Evolutionary conservation across 176 grass and related monocot genomes (phyloP).

Genomic region (Hsuehochloa calcarea): DNA sequence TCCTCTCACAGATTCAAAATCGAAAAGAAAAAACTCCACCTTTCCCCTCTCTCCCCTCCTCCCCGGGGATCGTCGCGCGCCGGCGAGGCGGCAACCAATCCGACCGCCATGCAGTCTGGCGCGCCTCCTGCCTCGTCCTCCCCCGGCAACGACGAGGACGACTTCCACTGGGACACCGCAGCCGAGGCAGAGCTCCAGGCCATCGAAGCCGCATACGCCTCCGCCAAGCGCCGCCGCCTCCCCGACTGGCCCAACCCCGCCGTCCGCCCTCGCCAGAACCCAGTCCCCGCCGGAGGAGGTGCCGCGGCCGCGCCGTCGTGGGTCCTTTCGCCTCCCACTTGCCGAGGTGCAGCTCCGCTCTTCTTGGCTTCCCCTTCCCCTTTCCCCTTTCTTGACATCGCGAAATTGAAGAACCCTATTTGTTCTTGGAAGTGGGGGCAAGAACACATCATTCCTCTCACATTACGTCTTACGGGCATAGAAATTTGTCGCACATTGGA

Average conservation of each 20-base stretch:
- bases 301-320: constrained; percentile 11
- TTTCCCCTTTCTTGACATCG: constrained; percentile 22
- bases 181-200: constrained; percentile 81
- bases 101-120: constrained; percentile 15
- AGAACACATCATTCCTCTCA: background rate
- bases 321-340: constrained; percentile 35
- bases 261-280: background rate
- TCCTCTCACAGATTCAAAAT: background rate
- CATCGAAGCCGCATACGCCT: constrained; percentile 67
- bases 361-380: background rate
- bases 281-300: background rate
- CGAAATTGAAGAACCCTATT: constrained; percentile 16
- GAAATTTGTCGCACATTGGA: background rate
- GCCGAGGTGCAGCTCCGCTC: constrained; percentile 27
- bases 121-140: background rate
- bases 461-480: background rate
- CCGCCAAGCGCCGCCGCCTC: constrained; percentile 59
- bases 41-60: background rate
- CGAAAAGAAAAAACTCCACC: background rate
- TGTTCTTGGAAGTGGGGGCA: constrained; percentile 19
- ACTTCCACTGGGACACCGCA: constrained; percentile 67
- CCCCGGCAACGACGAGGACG: constrained; percentile 18
- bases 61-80: background rate
- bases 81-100: background rate
- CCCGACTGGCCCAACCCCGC: constrained; percentile 45